These are phyloP conservation scores for Nadsonia fulvescens DNA, from an alignment of 805 yeast genomes.

Conservation along the genomic window DNA sequence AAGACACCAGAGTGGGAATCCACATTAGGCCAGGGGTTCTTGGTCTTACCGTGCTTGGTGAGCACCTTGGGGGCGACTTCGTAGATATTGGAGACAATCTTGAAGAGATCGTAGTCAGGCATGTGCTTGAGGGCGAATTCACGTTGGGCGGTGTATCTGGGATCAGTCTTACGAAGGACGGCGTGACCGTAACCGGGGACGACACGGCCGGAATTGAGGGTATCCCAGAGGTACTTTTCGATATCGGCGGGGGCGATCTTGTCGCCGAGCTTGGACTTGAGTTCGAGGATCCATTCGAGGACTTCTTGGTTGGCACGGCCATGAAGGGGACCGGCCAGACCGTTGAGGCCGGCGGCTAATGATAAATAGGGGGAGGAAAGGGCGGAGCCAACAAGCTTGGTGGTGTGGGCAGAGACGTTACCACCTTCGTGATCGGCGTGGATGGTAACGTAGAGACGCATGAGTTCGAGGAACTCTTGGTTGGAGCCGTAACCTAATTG, in stretches of 20 bases:
- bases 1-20: slow-evolving; percentile 66
- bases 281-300: slow-evolving; percentile 49
- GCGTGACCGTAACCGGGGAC: slow-evolving; percentile 86
- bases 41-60: slow-evolving; percentile 65
- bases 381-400: slow-evolving; percentile 71
- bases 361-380: slow-evolving; percentile 60
- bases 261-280: slow-evolving; percentile 25
- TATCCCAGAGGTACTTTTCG: slow-evolving; percentile 50
- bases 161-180: slow-evolving; percentile 68
- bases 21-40: slow-evolving; percentile 75
- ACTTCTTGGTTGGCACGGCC: slow-evolving; percentile 81
- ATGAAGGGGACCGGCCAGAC: slow-evolving; percentile 75
- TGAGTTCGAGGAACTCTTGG: slow-evolving; percentile 40
- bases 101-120: slow-evolving; percentile 44
- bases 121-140: slow-evolving; percentile 43
- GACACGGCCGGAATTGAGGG: slow-evolving; percentile 56
- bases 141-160: slow-evolving; percentile 59
- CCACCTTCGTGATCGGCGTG: slow-evolving; percentile 80
- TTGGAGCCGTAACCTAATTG: slow-evolving; percentile 38
- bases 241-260: slow-evolving; percentile 30
- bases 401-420: slow-evolving; percentile 65
- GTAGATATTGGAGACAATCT: slow-evolving; percentile 46
- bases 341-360: slow-evolving; percentile 63
- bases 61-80: slow-evolving; percentile 60
- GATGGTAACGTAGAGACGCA: slow-evolving; percentile 55